These are phyloP conservation scores for Quercus suber DNA, from an alignment of 306 rosid species.

Conservation along the genomic window DNA sequence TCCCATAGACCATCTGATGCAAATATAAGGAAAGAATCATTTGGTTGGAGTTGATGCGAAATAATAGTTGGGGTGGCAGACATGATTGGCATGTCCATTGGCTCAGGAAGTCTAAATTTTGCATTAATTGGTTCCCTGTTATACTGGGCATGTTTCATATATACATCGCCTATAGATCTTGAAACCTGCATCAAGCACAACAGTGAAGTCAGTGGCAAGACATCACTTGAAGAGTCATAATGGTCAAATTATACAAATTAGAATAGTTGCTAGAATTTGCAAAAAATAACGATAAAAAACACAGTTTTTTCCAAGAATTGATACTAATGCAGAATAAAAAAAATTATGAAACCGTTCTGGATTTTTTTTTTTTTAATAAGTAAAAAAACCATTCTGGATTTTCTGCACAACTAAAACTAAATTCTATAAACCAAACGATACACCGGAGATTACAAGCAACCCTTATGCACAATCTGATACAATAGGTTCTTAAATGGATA, in stretches of 20 bases:
- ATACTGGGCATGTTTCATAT: conserved; percentile 76
- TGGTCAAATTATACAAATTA: conserved; percentile 5
- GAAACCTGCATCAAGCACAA: conserved; percentile 73
- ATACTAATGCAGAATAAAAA: neutral
- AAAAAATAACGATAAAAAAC: neutral
- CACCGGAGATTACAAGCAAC: neutral
- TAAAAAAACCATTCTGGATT: neutral
- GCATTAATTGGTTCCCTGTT: conserved; percentile 65
- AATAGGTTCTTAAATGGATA: neutral
- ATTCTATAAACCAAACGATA: neutral
- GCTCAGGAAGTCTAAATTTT: conserved; percentile 87
- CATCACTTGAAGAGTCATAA: conserved; percentile 1
- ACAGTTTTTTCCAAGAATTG: neutral
- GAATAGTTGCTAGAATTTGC: conserved; percentile 14
- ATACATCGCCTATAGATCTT: conserved; percentile 86
- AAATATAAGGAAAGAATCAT: conserved; percentile 92
- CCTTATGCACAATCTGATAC: neutral
- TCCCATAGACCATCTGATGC: conserved; percentile 99
- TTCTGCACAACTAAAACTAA: neutral
- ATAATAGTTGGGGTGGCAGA: conserved; percentile 70
- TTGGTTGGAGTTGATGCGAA: conserved; percentile 77
- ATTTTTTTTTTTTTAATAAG: neutral
- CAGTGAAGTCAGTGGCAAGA: conserved; percentile 1
- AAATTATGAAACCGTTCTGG: neutral
- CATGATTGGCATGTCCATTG: conserved; percentile 79